These are phyloP conservation scores for Mycena epipterygia DNA, from an alignment of 768 basidiomycete species.

Conservation along the genomic window DNA sequence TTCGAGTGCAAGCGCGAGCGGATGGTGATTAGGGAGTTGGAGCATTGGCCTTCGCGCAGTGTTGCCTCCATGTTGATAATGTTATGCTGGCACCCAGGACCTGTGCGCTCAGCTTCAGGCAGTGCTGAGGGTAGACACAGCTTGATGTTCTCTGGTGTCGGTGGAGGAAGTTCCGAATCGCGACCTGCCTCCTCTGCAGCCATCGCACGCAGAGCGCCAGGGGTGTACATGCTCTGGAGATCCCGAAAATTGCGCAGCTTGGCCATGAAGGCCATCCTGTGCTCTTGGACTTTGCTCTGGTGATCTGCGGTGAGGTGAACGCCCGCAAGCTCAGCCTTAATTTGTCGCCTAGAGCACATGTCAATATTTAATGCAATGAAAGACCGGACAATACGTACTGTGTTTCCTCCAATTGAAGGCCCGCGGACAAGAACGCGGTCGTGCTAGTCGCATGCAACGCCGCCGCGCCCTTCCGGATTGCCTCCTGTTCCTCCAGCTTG, in stretches of 20 bases:
- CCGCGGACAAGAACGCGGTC: conserved; percentile 14
- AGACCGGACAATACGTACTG: conserved; percentile 3
- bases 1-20: conserved; percentile 11
- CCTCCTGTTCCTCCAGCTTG: conserved; percentile 3
- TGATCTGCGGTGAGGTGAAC: neutral
- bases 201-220: neutral
- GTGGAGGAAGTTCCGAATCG: neutral
- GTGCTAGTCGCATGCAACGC: conserved; percentile 6
- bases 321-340: neutral
- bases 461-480: neutral
- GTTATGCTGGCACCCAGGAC: neutral
- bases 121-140: conserved; percentile 12
- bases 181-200: conserved; percentile 6
- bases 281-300: conserved; percentile 18
- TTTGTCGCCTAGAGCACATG: neutral
- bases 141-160: conserved; percentile 2
- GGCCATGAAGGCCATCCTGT: conserved; percentile 3
- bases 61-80: no score
- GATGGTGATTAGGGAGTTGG: neutral
- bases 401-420: conserved; percentile 15
- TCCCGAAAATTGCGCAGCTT: no score
- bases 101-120: neutral
- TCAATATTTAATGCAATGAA: neutral
- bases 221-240: conserved; percentile 2
- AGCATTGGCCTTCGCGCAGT: conserved; percentile 17